Percentiles rank a stretch among this genome's conserved stretches.
Evolutionary conservation across 2,329 filamentous ascomycete species (phyloP).

Genomic region (Exserohilum rostratum): DNA sequence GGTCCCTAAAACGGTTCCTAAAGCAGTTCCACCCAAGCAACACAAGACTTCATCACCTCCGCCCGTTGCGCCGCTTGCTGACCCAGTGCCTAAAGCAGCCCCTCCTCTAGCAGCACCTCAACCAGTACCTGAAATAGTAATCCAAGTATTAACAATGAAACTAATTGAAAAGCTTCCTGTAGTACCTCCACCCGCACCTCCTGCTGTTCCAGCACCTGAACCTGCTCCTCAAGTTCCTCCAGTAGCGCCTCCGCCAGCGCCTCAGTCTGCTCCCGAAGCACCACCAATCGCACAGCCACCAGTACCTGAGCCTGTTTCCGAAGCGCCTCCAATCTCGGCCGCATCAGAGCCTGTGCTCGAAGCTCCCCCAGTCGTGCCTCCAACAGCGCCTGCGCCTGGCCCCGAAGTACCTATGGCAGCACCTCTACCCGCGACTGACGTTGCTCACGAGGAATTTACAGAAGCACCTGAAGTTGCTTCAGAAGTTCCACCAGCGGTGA

Average conservation of each 20-base stretch:
- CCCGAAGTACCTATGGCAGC: no score
- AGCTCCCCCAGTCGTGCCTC: no score
- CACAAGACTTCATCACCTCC: background rate
- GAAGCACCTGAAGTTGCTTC: no score
- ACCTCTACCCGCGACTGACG: no score
- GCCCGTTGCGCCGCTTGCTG: background rate
- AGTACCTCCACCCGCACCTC: background rate
- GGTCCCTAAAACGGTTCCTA: background rate
- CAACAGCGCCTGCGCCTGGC: no score
- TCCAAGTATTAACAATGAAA: background rate
- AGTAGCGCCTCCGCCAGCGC: no score
- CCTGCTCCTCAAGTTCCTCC: background rate
- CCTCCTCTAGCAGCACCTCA: background rate
- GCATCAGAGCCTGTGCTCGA: background rate
- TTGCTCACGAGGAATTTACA: no score
- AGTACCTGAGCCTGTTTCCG: background rate
- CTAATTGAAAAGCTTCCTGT: background rate
- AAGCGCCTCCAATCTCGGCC: no score
- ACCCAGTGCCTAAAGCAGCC: background rate
- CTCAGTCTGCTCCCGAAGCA: constrained; percentile 1
- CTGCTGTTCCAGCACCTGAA: constrained; percentile 2
- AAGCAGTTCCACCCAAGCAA: background rate
- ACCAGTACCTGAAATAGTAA: background rate
- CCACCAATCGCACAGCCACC: background rate
- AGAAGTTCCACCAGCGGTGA: no score